Conservation (phyloP, 192 early-diverging fungal species). For the Gigaspora rosea region DNA sequence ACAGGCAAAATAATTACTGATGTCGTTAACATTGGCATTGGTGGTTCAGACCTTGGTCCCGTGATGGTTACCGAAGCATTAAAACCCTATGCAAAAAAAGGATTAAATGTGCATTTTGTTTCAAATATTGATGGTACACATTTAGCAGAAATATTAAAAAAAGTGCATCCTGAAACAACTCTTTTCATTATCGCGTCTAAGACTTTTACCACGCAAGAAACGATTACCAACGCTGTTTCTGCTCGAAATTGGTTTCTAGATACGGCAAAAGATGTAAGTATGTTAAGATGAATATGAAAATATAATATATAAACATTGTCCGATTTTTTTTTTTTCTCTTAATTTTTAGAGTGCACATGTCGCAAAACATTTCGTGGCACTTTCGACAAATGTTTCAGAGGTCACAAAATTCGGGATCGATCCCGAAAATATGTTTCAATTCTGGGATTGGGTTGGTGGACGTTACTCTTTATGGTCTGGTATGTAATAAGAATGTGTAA, state of each 20-base stretch:
- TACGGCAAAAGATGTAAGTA: conserved; percentile 76
- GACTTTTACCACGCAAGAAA: conserved; percentile 99
- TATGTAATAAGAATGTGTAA: neutral
- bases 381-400: conserved; percentile 38
- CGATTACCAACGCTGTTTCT: conserved; percentile 93
- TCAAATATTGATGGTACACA: conserved; percentile 99
- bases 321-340: no score
- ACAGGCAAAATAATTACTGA: conserved; percentile 87
- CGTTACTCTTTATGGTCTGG: conserved; percentile 97
- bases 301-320: neutral
- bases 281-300: conserved; percentile 14
- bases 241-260: conserved; percentile 94
- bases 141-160: conserved; percentile 89
- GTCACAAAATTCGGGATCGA: conserved; percentile 93
- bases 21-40: no score
- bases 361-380: conserved; percentile 98
- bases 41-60: no score
- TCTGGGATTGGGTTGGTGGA: conserved; percentile 99
- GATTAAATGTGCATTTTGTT: conserved; percentile 90
- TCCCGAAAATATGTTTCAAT: conserved; percentile 98
- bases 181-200: conserved; percentile 97
- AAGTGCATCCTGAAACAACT: conserved; percentile 29
- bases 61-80: conserved; percentile 88
- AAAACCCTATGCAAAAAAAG: conserved; percentile 84
- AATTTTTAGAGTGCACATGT: conserved; percentile 69